Percentiles rank a stretch among this genome's conserved stretches.
Evolutionary conservation across 1,284 basidiomycete species (phyloP).

Genomic region (Volvariella volvacea): DNA sequence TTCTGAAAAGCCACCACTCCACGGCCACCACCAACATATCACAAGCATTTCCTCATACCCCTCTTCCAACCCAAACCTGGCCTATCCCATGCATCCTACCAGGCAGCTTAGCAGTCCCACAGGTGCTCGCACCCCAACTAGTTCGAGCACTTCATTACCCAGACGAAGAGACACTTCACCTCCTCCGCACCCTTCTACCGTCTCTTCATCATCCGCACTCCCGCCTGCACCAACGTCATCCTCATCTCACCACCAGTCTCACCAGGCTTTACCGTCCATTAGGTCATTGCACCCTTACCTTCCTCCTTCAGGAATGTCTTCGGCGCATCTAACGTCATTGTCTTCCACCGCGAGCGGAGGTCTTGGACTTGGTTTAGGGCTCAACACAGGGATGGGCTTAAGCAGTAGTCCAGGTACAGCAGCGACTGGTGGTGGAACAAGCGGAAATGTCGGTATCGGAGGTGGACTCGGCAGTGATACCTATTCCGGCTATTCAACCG

Average conservation of each 20-base stretch:
- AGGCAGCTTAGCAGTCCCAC: constrained; percentile 17
- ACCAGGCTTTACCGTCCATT: constrained; percentile 48
- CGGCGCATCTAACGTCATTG: constrained; percentile 4
- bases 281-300: constrained; percentile 58
- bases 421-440: no score
- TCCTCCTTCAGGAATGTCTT: constrained; percentile 28
- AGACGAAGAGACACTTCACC: constrained; percentile 14
- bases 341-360: background rate
- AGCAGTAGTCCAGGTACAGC: no score
- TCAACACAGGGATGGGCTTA: no score
- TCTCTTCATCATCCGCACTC: constrained; percentile 3
- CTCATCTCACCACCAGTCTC: constrained; percentile 13
- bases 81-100: constrained; percentile 19
- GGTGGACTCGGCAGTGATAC: no score
- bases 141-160: no score
- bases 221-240: constrained; percentile 11
- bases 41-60: constrained; percentile 1
- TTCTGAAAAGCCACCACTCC: no score
- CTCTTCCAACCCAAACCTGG: constrained; percentile 9
- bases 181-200: background rate
- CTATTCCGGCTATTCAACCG: no score
- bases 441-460: no score
- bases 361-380: no score
- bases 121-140: background rate
- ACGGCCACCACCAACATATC: no score